A percentile compares a stretch with the other conserved stretches of the same genome.
Conservation (phyloP, 2,329 filamentous ascomycete species). For the Arthrobotrys megalospora region DNA sequence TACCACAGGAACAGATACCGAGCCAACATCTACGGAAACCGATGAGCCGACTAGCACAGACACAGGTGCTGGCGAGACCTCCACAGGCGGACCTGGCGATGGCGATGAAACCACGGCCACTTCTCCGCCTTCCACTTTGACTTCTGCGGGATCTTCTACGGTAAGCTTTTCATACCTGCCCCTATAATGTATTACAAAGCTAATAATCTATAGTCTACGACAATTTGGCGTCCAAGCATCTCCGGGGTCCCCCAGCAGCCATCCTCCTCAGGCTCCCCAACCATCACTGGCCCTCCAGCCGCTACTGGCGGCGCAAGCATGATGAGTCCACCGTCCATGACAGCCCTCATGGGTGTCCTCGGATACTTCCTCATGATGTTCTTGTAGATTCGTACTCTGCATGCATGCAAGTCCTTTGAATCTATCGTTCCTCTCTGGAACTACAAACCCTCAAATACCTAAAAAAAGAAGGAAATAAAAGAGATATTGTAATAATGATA, state of each 20-base stretch:
- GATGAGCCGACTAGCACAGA: constrained; percentile 22
- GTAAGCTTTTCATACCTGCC: constrained; percentile 6
- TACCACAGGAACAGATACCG: constrained; percentile 3
- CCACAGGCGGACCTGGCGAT: neutral
- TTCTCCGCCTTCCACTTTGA: constrained; percentile 12
- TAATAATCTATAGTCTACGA: constrained; percentile 14
- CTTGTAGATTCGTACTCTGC: constrained; percentile 30
- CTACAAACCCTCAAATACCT: neutral
- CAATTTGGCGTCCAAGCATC: constrained; percentile 8
- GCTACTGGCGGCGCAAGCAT: constrained; percentile 51
- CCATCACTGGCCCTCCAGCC: constrained; percentile 35
- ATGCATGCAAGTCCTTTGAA: neutral
- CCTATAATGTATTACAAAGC: neutral
- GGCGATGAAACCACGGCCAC: constrained; percentile 26
- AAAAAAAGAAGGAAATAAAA: constrained; percentile 21
- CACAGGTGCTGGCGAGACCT: constrained; percentile 5
- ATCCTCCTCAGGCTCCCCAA: constrained; percentile 7
- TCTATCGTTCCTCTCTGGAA: neutral
- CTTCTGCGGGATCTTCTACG: constrained; percentile 2
- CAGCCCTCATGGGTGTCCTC: constrained; percentile 31
- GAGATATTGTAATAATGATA: constrained; percentile 58
- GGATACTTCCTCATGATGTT: constrained; percentile 49
- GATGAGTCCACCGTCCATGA: constrained; percentile 34
- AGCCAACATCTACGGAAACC: constrained; percentile 5
- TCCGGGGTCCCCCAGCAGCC: neutral